These are phyloP conservation scores for Talaromyces pinophilus DNA, from an alignment of 2,329 filamentous ascomycete species.

Conservation along the genomic window DNA sequence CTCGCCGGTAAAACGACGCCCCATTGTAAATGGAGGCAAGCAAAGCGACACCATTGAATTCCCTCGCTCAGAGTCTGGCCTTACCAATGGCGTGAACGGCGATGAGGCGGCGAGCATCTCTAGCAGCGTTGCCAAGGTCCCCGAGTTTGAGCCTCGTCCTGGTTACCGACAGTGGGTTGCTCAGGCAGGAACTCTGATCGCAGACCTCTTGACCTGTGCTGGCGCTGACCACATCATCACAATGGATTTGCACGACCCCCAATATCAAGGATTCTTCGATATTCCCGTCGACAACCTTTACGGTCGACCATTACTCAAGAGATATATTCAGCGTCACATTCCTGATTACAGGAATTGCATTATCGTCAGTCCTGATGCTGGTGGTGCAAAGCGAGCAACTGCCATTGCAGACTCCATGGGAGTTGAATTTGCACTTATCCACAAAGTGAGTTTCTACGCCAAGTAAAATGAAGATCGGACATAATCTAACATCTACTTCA, in stretches of 20 bases:
- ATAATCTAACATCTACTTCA: neutral
- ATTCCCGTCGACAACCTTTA: conserved; percentile 98
- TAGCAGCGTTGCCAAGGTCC: conserved; percentile 53
- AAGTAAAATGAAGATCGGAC: neutral
- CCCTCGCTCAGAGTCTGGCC: conserved; percentile 35
- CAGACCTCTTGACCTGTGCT: conserved; percentile 90
- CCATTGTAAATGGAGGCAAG: conserved; percentile 38
- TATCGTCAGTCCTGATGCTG: conserved; percentile 93
- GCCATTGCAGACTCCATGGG: conserved; percentile 90
- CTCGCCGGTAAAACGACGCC: conserved; percentile 47
- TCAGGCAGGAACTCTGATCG: conserved; percentile 91
- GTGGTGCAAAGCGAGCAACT: conserved; percentile 93
- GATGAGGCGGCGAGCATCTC: conserved; percentile 61
- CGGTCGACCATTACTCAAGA: conserved; percentile 59
- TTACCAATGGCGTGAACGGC: conserved; percentile 36
- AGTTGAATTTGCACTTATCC: conserved; percentile 95
- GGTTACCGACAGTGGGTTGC: conserved; percentile 99
- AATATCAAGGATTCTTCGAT: conserved; percentile 99
- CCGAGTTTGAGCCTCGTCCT: conserved; percentile 75
- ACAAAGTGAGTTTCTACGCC: conserved; percentile 68
- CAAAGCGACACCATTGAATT: conserved; percentile 44
- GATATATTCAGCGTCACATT: conserved; percentile 75
- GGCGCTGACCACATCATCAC: conserved; percentile 97
- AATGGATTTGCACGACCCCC: conserved; percentile 93
- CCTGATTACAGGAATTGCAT: conserved; percentile 82